phyloP scores from a whole-genome alignment of 169 alveolate genomes.

The Amoebophrya sp. region DNA sequence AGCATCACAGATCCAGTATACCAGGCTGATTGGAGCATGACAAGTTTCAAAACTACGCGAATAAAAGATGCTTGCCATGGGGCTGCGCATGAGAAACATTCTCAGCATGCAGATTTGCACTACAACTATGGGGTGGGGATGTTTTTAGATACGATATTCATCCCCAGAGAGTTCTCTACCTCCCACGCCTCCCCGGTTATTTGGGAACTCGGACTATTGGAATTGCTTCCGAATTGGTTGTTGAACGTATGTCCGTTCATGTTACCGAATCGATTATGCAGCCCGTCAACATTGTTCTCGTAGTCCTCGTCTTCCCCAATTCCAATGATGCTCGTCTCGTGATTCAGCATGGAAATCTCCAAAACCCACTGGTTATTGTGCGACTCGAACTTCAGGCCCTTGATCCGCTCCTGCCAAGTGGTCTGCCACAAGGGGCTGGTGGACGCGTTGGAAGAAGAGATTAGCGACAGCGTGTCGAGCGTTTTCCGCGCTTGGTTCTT shows the following conservation, averaged over 20 bases:
- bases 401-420: not conserved
- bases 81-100: too few species aligned
- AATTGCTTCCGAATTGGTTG: too few species aligned
- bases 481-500: not conserved
- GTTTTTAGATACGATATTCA: too few species aligned
- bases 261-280: not conserved
- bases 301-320: not conserved
- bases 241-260: not conserved
- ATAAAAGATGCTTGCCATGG: too few species aligned
- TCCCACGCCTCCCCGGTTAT: too few species aligned
- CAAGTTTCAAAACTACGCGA: too few species aligned
- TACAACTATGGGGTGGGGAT: too few species aligned
- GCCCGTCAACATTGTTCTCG: not conserved
- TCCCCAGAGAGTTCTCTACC: too few species aligned
- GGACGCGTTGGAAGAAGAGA: not conserved
- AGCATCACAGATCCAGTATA: too few species aligned
- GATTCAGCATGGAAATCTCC: not conserved
- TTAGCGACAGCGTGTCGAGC: not conserved
- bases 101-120: too few species aligned
- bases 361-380: not conserved
- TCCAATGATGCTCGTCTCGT: not conserved
- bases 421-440: not conserved
- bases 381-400: not conserved
- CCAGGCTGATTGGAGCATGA: too few species aligned
- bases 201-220: too few species aligned